Evolutionary conservation across 306 rosid species (phyloP).

Genomic region (Prunus davidiana): DNA sequence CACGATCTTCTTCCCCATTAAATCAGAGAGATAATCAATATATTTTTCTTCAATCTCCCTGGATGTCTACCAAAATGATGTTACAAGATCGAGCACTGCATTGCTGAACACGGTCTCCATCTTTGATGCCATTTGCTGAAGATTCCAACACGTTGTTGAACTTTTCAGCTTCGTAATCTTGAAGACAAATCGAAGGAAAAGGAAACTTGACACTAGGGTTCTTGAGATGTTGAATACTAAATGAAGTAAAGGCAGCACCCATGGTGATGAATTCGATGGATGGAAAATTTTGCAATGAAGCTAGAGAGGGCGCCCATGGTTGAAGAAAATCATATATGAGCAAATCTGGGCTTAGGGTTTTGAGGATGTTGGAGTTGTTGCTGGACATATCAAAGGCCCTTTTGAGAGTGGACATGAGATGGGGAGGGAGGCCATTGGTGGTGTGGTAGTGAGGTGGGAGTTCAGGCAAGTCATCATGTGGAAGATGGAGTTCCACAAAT

Average conservation of each 20-base stretch:
- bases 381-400: slow-evolving; percentile 31
- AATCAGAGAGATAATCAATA: slow-evolving; percentile 11
- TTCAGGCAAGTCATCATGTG: slow-evolving; percentile 17
- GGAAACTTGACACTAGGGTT: slow-evolving; percentile 1
- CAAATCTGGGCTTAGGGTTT: slow-evolving; percentile 21
- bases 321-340: background rate
- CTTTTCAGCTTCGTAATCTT: background rate
- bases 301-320: slow-evolving; percentile 26
- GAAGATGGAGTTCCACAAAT: slow-evolving; percentile 29
- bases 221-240: background rate
- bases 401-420: slow-evolving; percentile 24
- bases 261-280: slow-evolving; percentile 13
- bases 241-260: background rate
- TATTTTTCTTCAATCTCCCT: slow-evolving; percentile 20
- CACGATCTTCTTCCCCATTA: slow-evolving; percentile 15
- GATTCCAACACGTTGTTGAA: background rate
- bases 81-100: slow-evolving; percentile 1
- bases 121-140: background rate
- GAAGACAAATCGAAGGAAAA: background rate
- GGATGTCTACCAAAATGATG: background rate
- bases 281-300: slow-evolving; percentile 24
- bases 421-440: background rate
- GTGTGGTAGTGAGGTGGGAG: background rate
- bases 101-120: background rate
- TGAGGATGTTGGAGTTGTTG: slow-evolving; percentile 6